Conservation (phyloP, 1,139 yeast genomes). For the Yamadazyma jaroonii region DNA sequence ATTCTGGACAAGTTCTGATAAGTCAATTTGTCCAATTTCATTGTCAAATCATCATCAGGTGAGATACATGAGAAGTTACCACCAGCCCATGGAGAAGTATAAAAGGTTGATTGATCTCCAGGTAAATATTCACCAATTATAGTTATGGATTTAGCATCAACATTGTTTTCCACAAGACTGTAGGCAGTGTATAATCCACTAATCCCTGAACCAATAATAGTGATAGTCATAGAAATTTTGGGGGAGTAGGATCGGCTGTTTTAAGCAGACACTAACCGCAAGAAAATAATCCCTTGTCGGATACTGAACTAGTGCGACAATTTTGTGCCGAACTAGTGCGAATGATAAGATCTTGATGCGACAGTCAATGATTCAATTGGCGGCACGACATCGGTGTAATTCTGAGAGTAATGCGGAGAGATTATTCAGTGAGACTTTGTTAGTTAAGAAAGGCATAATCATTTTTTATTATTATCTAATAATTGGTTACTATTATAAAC, state of each 20-base stretch:
- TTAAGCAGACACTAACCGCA: no score
- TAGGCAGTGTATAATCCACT: slow-evolving; percentile 5
- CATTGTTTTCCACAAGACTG: slow-evolving; percentile 2
- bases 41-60: slow-evolving; percentile 2
- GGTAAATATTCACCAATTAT: slow-evolving; percentile 22
- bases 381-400: no score
- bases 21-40: slow-evolving; percentile 5
- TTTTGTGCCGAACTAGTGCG: background rate
- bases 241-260: no score
- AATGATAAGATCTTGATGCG: background rate
- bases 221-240: no score
- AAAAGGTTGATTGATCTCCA: slow-evolving; percentile 21
- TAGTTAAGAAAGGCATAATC: no score
- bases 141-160: slow-evolving; percentile 1
- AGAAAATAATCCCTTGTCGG: no score
- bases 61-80: slow-evolving; percentile 16
- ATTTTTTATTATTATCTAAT: background rate
- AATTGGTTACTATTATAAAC: slow-evolving; percentile 1
- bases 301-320: background rate
- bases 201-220: slow-evolving; percentile 4
- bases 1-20: slow-evolving; percentile 3
- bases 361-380: no score
- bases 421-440: no score
- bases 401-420: no score
- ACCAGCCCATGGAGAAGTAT: slow-evolving; percentile 26